Conservation (phyloP, 139 green algal genomes). For the Spirogloea muscicola region DNA sequence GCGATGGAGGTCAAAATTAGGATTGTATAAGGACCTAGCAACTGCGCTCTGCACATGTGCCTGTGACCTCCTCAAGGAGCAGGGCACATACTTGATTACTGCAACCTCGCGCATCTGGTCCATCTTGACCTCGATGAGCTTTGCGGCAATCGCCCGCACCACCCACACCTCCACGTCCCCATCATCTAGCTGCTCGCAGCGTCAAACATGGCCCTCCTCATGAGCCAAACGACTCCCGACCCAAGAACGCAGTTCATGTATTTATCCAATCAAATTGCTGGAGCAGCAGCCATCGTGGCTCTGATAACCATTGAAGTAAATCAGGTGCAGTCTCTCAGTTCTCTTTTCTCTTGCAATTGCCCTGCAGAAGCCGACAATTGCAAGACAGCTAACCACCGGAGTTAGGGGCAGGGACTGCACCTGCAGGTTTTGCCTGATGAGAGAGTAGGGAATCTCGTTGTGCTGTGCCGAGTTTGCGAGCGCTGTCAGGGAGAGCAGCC, state of each 20-base stretch:
- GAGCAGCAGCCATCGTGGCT: too few relatives aligned
- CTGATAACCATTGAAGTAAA: too few relatives aligned
- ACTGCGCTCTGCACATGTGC: neutral
- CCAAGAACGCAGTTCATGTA: too few relatives aligned
- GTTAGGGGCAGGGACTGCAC: neutral
- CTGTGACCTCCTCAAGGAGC: too few relatives aligned
- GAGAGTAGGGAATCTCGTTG: constrained; percentile 47
- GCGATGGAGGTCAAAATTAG: neutral
- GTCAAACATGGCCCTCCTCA: neutral
- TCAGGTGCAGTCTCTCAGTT: too few relatives aligned
- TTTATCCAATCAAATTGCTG: too few relatives aligned
- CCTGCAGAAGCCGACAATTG: too few relatives aligned
- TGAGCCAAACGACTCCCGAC: too few relatives aligned
- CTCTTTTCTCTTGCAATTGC: too few relatives aligned
- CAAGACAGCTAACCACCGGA: neutral
- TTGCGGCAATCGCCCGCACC: constrained; percentile 38
- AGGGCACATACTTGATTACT: constrained; percentile 27
- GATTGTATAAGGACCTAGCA: neutral
- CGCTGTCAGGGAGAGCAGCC: constrained; percentile 46
- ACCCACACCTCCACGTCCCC: constrained; percentile 52
- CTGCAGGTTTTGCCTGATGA: constrained; percentile 31
- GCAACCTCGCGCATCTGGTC: constrained; percentile 50
- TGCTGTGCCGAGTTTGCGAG: constrained; percentile 13
- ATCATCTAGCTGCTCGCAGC: constrained; percentile 27
- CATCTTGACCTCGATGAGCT: constrained; percentile 53